A percentile compares a stretch with the other conserved stretches of the same genome.
Conservation (phyloP, 768 basidiomycete species). For the Rhizopogon vinicolor region DNA sequence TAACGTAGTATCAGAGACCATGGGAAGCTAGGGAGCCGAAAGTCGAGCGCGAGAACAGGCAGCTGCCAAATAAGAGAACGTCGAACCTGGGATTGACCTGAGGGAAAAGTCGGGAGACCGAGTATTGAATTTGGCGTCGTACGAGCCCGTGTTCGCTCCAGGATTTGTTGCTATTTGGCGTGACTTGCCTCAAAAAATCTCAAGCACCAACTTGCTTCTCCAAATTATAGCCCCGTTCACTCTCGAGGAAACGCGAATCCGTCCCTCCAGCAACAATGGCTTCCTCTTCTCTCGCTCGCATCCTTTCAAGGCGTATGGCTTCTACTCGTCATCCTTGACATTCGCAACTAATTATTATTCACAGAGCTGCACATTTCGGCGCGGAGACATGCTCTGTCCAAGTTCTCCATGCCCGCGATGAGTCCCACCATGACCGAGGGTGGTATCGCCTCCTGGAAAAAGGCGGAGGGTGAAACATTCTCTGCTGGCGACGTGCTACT, state of each 20-base stretch:
- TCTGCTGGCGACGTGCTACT: slow-evolving; percentile 89
- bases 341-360: neutral
- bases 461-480: slow-evolving; percentile 91
- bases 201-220: slow-evolving; percentile 3
- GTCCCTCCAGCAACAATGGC: slow-evolving; percentile 42
- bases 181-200: slow-evolving; percentile 28
- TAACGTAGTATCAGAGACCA: slow-evolving; percentile 31
- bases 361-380: slow-evolving; percentile 83
- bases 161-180: slow-evolving; percentile 26
- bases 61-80: neutral
- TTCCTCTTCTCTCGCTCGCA: slow-evolving; percentile 52
- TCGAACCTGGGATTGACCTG: neutral
- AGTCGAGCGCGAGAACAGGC: neutral
- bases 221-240: slow-evolving; percentile 14
- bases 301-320: slow-evolving; percentile 60
- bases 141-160: slow-evolving; percentile 8
- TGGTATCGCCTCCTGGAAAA: slow-evolving; percentile 97
- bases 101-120: slow-evolving; percentile 10
- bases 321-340: neutral
- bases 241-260: slow-evolving; percentile 15
- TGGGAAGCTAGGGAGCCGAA: slow-evolving; percentile 9
- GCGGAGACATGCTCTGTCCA: slow-evolving; percentile 72
- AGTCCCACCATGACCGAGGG: slow-evolving; percentile 99
- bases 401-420: slow-evolving; percentile 98
- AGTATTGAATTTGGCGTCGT: slow-evolving; percentile 2